These are phyloP conservation scores for Linnemannia schmuckeri DNA, from an alignment of 192 early-diverging fungal species.

Conservation along the genomic window DNA sequence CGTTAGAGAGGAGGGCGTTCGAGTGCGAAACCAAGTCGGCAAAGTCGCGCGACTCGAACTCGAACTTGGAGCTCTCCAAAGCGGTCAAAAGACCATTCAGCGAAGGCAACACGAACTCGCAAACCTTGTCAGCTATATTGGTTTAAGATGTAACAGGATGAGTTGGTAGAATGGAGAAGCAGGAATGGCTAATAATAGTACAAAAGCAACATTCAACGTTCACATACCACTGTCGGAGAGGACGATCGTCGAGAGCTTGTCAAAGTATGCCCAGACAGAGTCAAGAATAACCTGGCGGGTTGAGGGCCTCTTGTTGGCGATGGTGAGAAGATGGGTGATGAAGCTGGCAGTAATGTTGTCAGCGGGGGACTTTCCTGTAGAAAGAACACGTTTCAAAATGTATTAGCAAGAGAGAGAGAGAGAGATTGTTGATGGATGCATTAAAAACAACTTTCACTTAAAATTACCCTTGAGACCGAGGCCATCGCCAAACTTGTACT, in stretches of 20 bases:
- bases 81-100: conserved; percentile 69
- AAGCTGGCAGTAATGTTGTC: conserved; percentile 46
- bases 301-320: conserved; percentile 34
- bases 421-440: no score
- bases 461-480: conserved; percentile 34
- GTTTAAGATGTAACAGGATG: neutral
- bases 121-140: conserved; percentile 49
- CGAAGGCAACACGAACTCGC: conserved; percentile 69
- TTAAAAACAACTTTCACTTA: neutral
- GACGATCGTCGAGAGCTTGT: conserved; percentile 31
- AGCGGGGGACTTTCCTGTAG: conserved; percentile 40
- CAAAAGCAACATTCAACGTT: neutral
- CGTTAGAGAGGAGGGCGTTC: conserved; percentile 60
- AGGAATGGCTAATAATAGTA: neutral
- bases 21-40: conserved; percentile 57
- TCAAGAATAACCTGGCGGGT: conserved; percentile 51
- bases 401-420: neutral
- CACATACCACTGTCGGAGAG: conserved; percentile 37
- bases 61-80: conserved; percentile 59
- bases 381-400: neutral
- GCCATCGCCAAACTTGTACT: conserved; percentile 35
- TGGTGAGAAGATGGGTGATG: conserved; percentile 43
- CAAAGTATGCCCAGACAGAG: conserved; percentile 42
- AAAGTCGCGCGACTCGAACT: conserved; percentile 60
- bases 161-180: neutral